Conservation (phyloP, 306 rosid species). For the Inga oerstediana region DNA sequence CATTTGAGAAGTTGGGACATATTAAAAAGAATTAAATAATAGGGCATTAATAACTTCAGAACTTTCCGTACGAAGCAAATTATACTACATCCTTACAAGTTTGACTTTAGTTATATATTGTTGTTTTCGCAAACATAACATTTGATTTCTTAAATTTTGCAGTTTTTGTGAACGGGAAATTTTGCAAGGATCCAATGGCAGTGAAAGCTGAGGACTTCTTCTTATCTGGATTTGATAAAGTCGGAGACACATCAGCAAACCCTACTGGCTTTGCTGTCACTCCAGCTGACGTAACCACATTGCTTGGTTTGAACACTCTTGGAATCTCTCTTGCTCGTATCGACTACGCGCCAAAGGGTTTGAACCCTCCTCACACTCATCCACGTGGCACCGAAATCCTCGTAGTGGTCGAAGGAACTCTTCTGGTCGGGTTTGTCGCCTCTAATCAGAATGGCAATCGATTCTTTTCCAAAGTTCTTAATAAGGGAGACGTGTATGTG, state of each 20-base stretch:
- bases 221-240: neutral
- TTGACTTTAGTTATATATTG: too few relatives aligned
- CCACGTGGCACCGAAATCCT: neutral
- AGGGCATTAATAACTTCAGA: too few relatives aligned
- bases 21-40: too few relatives aligned
- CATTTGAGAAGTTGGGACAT: too few relatives aligned
- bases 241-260: neutral
- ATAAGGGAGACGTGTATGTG: neutral
- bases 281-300: neutral
- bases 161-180: neutral
- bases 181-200: neutral
- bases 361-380: neutral
- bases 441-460: too few relatives aligned
- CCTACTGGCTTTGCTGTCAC: neutral
- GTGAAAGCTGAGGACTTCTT: neutral
- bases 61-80: too few relatives aligned
- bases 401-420: neutral
- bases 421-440: neutral
- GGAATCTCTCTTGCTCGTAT: neutral
- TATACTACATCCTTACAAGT: too few relatives aligned
- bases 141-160: neutral
- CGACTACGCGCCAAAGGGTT: neutral
- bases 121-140: too few relatives aligned
- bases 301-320: neutral
- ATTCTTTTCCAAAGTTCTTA: too few relatives aligned